phyloP scores from a whole-genome alignment of 2,329 filamentous ascomycete species.

The Coleophoma eucalyptorum region DNA sequence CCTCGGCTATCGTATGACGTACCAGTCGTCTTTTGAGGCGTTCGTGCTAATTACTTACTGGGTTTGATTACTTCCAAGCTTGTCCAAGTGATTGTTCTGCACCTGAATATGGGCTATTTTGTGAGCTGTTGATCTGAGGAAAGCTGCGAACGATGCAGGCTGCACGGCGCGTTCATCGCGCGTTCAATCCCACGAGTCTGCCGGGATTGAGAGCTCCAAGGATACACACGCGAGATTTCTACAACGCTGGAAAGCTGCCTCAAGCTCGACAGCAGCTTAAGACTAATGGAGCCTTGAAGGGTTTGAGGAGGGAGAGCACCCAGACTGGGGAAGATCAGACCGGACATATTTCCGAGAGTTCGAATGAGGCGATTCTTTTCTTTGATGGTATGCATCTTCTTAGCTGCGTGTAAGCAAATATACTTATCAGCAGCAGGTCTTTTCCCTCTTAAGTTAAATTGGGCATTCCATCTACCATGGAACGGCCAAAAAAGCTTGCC shows the following conservation, averaged over 20 bases:
- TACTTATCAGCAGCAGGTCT: slow-evolving; percentile 56
- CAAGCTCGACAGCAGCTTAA: slow-evolving; percentile 7
- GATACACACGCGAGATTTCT: slow-evolving; percentile 16
- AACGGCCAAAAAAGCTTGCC: slow-evolving; percentile 39
- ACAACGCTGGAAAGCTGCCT: slow-evolving; percentile 12
- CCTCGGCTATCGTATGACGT: too few relatives aligned
- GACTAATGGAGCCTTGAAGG: slow-evolving; percentile 11
- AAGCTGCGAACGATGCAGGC: slow-evolving; percentile 14
- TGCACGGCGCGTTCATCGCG: slow-evolving; percentile 22
- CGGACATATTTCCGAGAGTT: slow-evolving; percentile 74
- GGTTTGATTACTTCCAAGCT: too few relatives aligned
- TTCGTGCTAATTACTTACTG: too few relatives aligned
- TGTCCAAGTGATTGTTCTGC: too few relatives aligned
- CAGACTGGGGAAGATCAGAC: slow-evolving; percentile 58
- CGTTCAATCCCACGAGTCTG: slow-evolving; percentile 30
- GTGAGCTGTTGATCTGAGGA: too few relatives aligned
- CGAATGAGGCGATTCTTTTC: slow-evolving; percentile 82
- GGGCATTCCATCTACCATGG: slow-evolving; percentile 51
- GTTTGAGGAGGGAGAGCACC: slow-evolving; percentile 37
- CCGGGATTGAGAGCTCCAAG: slow-evolving; percentile 25
- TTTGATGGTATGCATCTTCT: slow-evolving; percentile 61
- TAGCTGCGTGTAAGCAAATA: slow-evolving; percentile 2
- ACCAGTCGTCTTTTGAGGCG: too few relatives aligned
- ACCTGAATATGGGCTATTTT: too few relatives aligned
- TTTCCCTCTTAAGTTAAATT: slow-evolving; percentile 74